Percentiles rank a stretch among this genome's conserved stretches.
These are phyloP conservation scores for Mycosphaerella sp. DNA, from an alignment of 2,329 filamentous ascomycete species.

Conservation along the genomic window DNA sequence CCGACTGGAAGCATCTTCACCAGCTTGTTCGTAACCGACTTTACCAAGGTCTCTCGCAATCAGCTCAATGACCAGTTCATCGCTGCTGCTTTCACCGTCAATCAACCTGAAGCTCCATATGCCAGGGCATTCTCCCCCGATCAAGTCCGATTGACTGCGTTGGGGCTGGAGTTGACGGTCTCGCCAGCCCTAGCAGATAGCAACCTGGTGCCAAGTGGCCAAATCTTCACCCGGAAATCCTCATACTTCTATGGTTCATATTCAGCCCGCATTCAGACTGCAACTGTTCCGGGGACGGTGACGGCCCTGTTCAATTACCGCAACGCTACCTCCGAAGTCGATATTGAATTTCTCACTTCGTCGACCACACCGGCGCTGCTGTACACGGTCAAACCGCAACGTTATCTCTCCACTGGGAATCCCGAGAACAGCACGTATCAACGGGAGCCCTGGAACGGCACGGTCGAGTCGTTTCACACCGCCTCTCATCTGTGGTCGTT, in stretches of 20 bases:
- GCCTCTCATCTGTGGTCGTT: constrained; percentile 4
- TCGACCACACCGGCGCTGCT: not conserved
- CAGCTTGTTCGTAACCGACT: constrained; percentile 1
- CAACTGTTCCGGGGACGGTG: not conserved
- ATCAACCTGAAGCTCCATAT: not conserved
- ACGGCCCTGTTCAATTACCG: constrained; percentile 5
- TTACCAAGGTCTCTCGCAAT: not conserved
- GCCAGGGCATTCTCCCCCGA: not conserved
- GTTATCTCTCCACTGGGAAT: not conserved
- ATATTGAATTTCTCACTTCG: constrained; percentile 5
- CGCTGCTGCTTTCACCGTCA: not conserved
- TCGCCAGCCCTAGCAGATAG: not conserved
- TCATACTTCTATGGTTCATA: constrained; percentile 6
- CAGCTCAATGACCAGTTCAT: constrained; percentile 1
- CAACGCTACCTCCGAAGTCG: constrained; percentile 6
- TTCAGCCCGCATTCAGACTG: not conserved
- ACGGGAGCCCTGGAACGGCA: not conserved
- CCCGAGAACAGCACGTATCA: not conserved
- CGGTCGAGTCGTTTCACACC: not conserved
- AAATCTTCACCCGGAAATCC: not conserved
- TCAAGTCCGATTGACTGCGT: not conserved
- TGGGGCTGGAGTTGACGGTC: constrained; percentile 2
- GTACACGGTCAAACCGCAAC: constrained; percentile 6
- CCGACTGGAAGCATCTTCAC: not conserved
- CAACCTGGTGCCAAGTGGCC: not conserved